These are phyloP conservation scores for Monilinia fructicola DNA, from an alignment of 2,329 filamentous ascomycete species.

Conservation along the genomic window DNA sequence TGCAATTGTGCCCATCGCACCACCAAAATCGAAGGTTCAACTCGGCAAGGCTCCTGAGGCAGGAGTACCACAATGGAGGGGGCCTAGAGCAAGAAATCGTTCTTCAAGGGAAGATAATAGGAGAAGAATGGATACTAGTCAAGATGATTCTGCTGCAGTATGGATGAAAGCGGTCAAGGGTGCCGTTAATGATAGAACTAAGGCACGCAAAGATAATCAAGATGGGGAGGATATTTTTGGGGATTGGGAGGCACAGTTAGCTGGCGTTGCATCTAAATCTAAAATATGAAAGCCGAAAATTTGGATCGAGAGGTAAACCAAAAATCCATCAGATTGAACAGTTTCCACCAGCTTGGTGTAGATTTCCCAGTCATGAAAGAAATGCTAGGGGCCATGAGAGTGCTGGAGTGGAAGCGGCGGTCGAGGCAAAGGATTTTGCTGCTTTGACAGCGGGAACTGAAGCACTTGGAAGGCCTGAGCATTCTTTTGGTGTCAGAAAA, in stretches of 20 bases:
- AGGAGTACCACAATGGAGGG: constrained; percentile 18
- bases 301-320: constrained; percentile 33
- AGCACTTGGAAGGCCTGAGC: constrained; percentile 29
- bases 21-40: constrained; percentile 3
- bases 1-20: background rate
- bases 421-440: constrained; percentile 31
- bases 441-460: constrained; percentile 27
- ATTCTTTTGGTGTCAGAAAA: constrained; percentile 29
- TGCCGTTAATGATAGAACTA: constrained; percentile 13
- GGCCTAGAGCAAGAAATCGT: constrained; percentile 18
- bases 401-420: constrained; percentile 26
- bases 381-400: constrained; percentile 30
- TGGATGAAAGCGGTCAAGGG: constrained; percentile 23
- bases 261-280: constrained; percentile 6
- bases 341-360: constrained; percentile 37
- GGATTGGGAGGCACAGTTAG: constrained; percentile 21
- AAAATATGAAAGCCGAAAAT: constrained; percentile 31
- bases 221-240: constrained; percentile 16
- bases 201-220: constrained; percentile 13
- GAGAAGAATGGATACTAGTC: constrained; percentile 21
- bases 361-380: constrained; percentile 36
- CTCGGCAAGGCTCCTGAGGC: background rate
- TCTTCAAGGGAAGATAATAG: constrained; percentile 13
- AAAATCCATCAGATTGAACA: constrained; percentile 23
- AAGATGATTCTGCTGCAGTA: constrained; percentile 21